These are phyloP conservation scores for Sporothrix mexicana DNA, from an alignment of 2,329 filamentous ascomycete genomes.

Conservation along the genomic window DNA sequence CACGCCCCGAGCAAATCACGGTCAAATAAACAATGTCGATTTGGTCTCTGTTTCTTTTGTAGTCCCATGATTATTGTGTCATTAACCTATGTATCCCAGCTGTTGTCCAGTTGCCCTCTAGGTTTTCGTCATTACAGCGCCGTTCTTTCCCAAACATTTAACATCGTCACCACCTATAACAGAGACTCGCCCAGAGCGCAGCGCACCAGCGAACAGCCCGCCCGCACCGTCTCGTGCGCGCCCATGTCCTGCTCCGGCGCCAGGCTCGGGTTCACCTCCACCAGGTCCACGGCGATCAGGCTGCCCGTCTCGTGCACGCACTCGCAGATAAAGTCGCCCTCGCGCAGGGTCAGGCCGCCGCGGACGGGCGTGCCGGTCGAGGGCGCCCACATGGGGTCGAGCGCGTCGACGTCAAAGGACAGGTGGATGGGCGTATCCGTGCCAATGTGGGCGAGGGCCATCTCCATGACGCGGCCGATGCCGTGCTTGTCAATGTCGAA, in stretches of 20 bases:
- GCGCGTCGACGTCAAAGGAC: constrained; percentile 94
- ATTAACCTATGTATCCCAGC: not conserved
- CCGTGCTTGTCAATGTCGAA: constrained; percentile 94
- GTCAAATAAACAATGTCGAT: too few relatives aligned
- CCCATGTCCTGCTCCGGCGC: constrained; percentile 65
- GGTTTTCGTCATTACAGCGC: constrained; percentile 14
- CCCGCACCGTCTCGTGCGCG: constrained; percentile 83
- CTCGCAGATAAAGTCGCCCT: constrained; percentile 97
- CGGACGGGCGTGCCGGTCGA: constrained; percentile 94
- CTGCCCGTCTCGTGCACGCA: constrained; percentile 80
- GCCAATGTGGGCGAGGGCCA: constrained; percentile 96
- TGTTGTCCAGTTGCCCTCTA: not conserved
- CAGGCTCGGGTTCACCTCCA: constrained; percentile 79
- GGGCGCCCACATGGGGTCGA: constrained; percentile 95
- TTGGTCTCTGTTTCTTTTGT: too few relatives aligned
- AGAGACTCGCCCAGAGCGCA: constrained; percentile 92
- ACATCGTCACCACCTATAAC: constrained; percentile 59
- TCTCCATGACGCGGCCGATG: constrained; percentile 94
- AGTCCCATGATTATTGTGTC: constrained; percentile 2
- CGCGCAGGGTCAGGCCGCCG: constrained; percentile 88
- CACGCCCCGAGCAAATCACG: too few relatives aligned
- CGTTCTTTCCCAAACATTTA: not conserved
- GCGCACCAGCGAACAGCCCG: constrained; percentile 87
- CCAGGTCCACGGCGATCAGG: constrained; percentile 78
- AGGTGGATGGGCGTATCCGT: constrained; percentile 94